Evolutionary conservation across 352 stramenopile species (phyloP).

Genomic region (Achlya hypogyna): DNA sequence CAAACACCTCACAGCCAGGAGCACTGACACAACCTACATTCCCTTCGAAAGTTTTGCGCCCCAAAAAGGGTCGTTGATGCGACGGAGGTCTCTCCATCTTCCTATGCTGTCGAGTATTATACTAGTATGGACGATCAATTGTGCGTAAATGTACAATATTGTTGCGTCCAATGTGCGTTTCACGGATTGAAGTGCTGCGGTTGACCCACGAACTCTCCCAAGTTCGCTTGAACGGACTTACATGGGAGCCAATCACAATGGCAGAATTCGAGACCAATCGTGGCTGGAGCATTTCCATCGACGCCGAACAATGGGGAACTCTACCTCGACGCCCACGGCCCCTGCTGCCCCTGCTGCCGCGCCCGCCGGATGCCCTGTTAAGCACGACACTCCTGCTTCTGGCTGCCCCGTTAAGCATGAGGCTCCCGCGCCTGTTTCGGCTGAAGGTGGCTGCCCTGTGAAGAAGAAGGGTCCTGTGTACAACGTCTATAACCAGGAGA

Average conservation of each 20-base stretch:
- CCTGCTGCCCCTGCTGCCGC: not conserved
- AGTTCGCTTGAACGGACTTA: not conserved
- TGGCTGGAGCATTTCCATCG: not conserved
- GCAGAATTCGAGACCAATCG: not conserved
- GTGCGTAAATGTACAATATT: too few relatives aligned
- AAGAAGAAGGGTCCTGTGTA: constrained; percentile 69
- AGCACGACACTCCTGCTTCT: constrained; percentile 5
- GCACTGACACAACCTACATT: too few relatives aligned
- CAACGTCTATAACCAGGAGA: constrained; percentile 96
- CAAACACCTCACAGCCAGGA: too few relatives aligned
- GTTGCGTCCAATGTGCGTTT: not conserved
- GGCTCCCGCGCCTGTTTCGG: constrained; percentile 22
- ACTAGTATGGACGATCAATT: too few relatives aligned
- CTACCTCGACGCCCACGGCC: not conserved
- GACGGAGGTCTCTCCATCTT: too few relatives aligned
- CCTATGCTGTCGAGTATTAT: too few relatives aligned
- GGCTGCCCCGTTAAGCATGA: constrained; percentile 54
- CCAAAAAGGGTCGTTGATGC: too few relatives aligned
- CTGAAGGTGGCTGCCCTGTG: constrained; percentile 52
- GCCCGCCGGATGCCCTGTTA: constrained; percentile 14
- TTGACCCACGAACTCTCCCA: not conserved
- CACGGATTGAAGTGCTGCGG: not conserved
- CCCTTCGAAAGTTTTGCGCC: too few relatives aligned
- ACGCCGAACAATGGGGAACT: constrained; percentile 10
- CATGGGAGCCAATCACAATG: not conserved